Evolutionary conservation across 2,329 filamentous ascomycete species (phyloP), one percentile per base, ranked within the genome.

Genomic region (Alternaria triticina): DNA sequence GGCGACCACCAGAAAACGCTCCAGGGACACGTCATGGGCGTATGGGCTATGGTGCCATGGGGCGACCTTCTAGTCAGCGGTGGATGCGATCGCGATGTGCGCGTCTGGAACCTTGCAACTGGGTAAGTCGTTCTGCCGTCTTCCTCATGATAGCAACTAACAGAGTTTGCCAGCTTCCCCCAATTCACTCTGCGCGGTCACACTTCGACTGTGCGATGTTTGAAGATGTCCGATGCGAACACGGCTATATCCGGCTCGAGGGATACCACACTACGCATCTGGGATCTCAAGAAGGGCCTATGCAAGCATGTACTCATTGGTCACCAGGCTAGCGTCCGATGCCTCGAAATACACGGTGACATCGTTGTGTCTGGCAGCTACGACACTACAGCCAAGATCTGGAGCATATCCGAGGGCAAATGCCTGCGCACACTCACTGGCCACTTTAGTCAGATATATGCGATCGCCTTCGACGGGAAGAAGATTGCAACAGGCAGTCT

Each of bases 11-110:
- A 97, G 72, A 93, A 94, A 78, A 97, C 93, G 3, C 83, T 99
- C 27, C 91, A 96, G 76, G 96, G 96, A 11, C 96, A 99, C 82
- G 92, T 98, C 47, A 99, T 99, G 96, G 96, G 96, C 44, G 96
- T 99, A 20, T 99, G 96, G 96, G 96, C 96, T 52, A 98, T 99
- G 95, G 94, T 99, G 23, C 96, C 96, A 7, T 97, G 94, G 92
- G 95, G 93, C 63, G 95, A 99, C 78, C 91, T 93, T 57, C 86
- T 99, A 65, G 96, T 99, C 64, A 97, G 94, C 73, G 96, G 96
- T 73, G 96, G 96, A 6, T 99, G 96, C 78, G 96, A 99, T 82
- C 89, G 96, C 64, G 96, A 99, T 77, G 96, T 99, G 27, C 88
- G 96, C 61, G 96, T 99, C 6, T 99, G 96, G 96, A 92, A 99